phyloP scores from a whole-genome alignment of 78 protist species.

The Parvularia atlantis region DNA sequence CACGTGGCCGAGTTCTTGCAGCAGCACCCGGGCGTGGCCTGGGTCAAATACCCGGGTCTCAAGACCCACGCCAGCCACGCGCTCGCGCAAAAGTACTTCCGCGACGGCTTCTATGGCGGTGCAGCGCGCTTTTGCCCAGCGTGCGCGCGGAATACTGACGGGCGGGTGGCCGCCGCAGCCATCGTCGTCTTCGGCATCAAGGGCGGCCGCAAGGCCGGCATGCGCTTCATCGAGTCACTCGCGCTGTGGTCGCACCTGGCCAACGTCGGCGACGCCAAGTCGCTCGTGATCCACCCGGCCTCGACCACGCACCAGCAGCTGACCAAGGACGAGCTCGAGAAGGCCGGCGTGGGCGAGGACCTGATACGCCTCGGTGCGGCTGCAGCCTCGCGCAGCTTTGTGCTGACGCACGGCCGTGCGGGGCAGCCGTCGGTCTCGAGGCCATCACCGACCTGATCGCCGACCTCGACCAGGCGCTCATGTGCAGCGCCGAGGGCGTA shows the following conservation, averaged over 20 bases:
- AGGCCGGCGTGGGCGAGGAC: conserved; percentile 36
- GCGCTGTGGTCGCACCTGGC: conserved; percentile 36
- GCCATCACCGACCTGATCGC: conserved; percentile 36
- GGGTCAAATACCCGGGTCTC: conserved; percentile 29
- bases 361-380: conserved; percentile 53
- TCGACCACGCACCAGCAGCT: conserved; percentile 55
- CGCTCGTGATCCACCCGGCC: conserved; percentile 50
- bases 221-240: conserved; percentile 8
- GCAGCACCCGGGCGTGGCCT: conserved; percentile 29
- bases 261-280: conserved; percentile 53
- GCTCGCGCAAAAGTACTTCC: conserved; percentile 22
- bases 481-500: no score
- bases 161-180: no score
- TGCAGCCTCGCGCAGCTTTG: no score
- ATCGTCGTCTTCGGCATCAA: conserved; percentile 32
- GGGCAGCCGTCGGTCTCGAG: conserved; percentile 64
- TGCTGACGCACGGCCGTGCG: no score
- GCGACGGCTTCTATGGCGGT: conserved; percentile 7
- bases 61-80: conserved; percentile 12
- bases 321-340: conserved; percentile 16
- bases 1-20: conserved; percentile 11
- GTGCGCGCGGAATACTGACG: no score
- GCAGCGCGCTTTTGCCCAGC: no score
- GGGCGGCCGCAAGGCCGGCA: conserved; percentile 21
- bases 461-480: conserved; percentile 40